Percentiles rank a stretch among this genome's conserved stretches.
phyloP scores from a whole-genome alignment of 1,284 basidiomycete species.

The Leccinum pachyderme region DNA sequence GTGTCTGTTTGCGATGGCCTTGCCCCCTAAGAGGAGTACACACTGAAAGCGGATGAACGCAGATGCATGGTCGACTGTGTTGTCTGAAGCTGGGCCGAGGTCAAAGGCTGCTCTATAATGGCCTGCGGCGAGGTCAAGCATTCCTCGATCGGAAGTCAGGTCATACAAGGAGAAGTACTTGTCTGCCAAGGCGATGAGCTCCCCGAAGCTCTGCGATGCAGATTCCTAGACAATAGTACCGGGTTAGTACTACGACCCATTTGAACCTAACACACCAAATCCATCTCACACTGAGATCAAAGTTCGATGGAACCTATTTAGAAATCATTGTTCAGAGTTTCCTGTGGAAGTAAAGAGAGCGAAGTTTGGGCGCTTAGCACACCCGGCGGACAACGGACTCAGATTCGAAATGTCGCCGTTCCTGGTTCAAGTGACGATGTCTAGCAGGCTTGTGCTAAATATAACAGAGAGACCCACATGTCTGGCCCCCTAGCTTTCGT shows the following conservation, averaged over 20 bases:
- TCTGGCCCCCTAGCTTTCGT: too few species aligned
- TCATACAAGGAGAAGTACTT: constrained; percentile 14
- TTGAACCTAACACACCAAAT: not conserved
- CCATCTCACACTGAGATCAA: constrained; percentile 4
- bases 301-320: not conserved
- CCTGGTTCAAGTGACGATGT: too few species aligned
- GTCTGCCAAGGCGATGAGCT: constrained; percentile 17
- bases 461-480: not conserved
- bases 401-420: not conserved
- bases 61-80: constrained; percentile 2
- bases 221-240: not conserved
- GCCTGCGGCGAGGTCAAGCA: constrained; percentile 15
- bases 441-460: not conserved
- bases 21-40: not conserved
- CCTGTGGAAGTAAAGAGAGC: not conserved
- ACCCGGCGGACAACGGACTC: not conserved
- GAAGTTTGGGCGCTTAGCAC: not conserved
- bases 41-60: constrained; percentile 13
- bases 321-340: not conserved
- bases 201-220: constrained; percentile 4
- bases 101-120: constrained; percentile 21
- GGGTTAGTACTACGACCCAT: not conserved
- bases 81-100: constrained; percentile 9
- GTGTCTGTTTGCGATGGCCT: not conserved
- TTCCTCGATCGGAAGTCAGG: constrained; percentile 2